These are phyloP conservation scores for Colletotrichum melonis DNA, from an alignment of 2,329 filamentous ascomycete species.

Conservation along the genomic window DNA sequence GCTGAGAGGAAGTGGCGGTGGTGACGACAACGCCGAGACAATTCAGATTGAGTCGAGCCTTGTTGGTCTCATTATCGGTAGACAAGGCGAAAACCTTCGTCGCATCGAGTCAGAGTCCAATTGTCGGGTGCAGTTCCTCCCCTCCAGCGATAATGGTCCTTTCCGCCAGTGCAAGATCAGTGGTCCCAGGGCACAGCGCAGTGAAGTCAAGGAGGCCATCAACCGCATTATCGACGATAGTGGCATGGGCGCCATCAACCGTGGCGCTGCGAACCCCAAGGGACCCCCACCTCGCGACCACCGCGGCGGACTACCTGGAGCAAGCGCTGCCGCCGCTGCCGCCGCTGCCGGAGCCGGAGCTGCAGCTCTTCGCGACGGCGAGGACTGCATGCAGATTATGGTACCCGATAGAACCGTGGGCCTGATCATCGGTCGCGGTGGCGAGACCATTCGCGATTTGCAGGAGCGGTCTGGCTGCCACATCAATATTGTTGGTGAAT, in stretches of 20 bases:
- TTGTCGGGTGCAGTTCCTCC: conserved; percentile 89
- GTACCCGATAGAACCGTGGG: conserved; percentile 93
- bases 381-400: conserved; percentile 92
- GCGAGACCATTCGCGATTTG: conserved; percentile 91
- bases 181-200: conserved; percentile 76
- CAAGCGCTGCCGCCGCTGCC: conserved; percentile 45
- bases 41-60: conserved; percentile 89
- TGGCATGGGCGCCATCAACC: conserved; percentile 61
- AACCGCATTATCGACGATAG: conserved; percentile 90
- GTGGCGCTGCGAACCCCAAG: conserved; percentile 54
- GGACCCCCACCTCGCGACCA: conserved; percentile 44
- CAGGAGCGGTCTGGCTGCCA: conserved; percentile 95
- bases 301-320: conserved; percentile 44
- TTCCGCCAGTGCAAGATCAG: conserved; percentile 89
- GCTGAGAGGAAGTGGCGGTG: conserved; percentile 56
- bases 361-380: conserved; percentile 75
- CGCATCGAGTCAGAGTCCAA: conserved; percentile 86
- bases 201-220: conserved; percentile 84
- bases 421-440: conserved; percentile 91
- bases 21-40: conserved; percentile 80
- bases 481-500: conserved; percentile 94
- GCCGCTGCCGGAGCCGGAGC: conserved; percentile 40
- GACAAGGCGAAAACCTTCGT: conserved; percentile 88
- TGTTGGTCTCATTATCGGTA: conserved; percentile 90
- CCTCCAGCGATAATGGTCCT: conserved; percentile 77